Conservation (phyloP, 331 rosid genomes). For the Pyrus hybrid region DNA sequence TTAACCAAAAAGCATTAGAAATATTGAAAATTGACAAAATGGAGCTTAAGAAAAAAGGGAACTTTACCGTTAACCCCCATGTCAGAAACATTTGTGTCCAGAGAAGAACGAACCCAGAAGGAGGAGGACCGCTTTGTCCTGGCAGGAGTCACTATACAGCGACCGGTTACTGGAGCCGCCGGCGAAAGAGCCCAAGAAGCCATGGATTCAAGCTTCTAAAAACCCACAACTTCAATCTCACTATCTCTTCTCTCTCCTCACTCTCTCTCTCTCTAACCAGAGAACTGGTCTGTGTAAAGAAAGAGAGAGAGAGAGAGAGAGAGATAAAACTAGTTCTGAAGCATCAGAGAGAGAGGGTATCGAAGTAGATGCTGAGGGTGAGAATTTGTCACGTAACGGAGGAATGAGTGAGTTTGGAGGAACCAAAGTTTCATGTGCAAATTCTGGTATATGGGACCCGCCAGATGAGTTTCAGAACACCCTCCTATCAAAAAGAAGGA, state of each 20-base stretch:
- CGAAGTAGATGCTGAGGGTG: conserved; percentile 26
- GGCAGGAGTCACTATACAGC: conserved; percentile 19
- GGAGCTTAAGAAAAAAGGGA: neutral
- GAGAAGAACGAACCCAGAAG: conserved; percentile 52
- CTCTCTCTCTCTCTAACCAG: neutral
- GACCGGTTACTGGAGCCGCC: conserved; percentile 37
- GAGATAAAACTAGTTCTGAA: neutral
- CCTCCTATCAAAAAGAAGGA: neutral
- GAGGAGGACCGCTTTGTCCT: conserved; percentile 22
- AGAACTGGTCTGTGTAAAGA: neutral
- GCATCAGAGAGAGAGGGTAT: conserved; percentile 14
- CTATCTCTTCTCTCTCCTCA: no score
- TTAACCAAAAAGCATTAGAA: neutral
- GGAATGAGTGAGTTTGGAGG: neutral
- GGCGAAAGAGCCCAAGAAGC: conserved; percentile 38
- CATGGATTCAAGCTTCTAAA: conserved; percentile 13
- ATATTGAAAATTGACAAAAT: neutral
- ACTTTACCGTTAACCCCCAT: conserved; percentile 74
- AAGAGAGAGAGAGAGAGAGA: neutral
- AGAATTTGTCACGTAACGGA: conserved; percentile 27
- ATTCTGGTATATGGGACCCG: neutral
- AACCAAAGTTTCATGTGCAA: neutral
- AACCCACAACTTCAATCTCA: neutral
- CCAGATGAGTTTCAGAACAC: neutral
- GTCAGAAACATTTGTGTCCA: conserved; percentile 76